Evolutionary conservation across 257 asterid species (phyloP).

Genomic region (Plantago ovata): DNA sequence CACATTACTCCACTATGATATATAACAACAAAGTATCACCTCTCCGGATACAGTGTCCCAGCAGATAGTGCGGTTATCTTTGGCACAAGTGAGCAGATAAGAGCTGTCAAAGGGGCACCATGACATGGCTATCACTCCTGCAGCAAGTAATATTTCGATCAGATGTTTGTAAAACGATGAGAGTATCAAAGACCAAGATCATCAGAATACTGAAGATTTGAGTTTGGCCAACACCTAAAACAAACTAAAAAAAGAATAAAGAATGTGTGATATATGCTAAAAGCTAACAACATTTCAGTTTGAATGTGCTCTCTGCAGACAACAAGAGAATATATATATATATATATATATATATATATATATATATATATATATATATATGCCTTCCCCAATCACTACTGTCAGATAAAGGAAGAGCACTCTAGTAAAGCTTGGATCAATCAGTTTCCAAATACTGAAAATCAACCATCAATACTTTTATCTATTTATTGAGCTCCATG

Average conservation of each 20-base stretch:
- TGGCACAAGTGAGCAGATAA: constrained; percentile 64
- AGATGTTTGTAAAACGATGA: not conserved
- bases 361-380: too few species aligned
- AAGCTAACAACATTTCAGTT: not conserved
- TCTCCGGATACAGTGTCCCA: constrained; percentile 63
- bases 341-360: too few species aligned
- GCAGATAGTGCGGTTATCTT: constrained; percentile 69
- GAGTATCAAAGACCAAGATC: not conserved
- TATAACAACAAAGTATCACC: constrained; percentile 31
- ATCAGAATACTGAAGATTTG: not conserved
- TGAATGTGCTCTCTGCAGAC: too few species aligned
- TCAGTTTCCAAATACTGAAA: too few species aligned
- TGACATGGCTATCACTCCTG: constrained; percentile 72
- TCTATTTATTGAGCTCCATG: too few species aligned
- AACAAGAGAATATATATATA: too few species aligned
- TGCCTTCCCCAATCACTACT: too few species aligned
- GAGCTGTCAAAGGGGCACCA: constrained; percentile 74
- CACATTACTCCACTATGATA: not conserved
- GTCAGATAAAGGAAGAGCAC: too few species aligned
- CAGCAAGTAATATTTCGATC: constrained; percentile 14
- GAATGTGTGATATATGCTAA: not conserved
- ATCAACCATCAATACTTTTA: too few species aligned
- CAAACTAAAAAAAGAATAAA: not conserved
- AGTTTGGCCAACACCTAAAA: not conserved
- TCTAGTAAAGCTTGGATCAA: too few species aligned